Percentiles rank a stretch among this genome's conserved stretches.
Conservation (phyloP, 148 eudicot species). For the Rhododendron simsii region DNA sequence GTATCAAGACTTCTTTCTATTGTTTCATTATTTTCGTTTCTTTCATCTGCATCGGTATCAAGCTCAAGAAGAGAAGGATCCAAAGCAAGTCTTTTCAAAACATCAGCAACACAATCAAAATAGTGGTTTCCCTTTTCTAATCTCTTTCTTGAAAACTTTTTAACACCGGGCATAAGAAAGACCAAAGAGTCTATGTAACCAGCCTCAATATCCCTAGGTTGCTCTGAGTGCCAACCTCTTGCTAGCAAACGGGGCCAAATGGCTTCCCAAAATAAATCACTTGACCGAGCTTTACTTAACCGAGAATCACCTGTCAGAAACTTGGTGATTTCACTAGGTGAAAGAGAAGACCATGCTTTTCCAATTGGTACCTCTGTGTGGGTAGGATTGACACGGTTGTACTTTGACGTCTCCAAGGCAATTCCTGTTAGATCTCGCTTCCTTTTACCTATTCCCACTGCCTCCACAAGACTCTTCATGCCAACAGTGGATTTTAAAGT, state of each 20-base stretch:
- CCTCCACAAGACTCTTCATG: constrained; percentile 50
- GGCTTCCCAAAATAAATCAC: constrained; percentile 93
- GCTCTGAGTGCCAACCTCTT: constrained; percentile 92
- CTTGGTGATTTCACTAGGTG: constrained; percentile 56
- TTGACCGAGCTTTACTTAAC: constrained; percentile 78
- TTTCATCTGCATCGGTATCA: constrained; percentile 34
- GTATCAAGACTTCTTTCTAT: constrained; percentile 17
- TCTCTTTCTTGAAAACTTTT: constrained; percentile 67
- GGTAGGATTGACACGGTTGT: constrained; percentile 23
- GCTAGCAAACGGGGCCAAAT: constrained; percentile 95
- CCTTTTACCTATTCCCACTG: constrained; percentile 69
- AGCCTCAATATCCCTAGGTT: constrained; percentile 35
- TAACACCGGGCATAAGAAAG: constrained; percentile 72
- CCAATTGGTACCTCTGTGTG: constrained; percentile 55
- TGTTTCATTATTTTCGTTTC: constrained; percentile 18
- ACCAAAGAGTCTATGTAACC: constrained; percentile 53
- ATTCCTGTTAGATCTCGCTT: constrained; percentile 63
- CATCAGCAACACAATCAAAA: constrained; percentile 69
- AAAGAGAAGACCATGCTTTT: constrained; percentile 67
- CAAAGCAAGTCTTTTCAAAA: constrained; percentile 52
- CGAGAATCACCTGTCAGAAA: constrained; percentile 66
- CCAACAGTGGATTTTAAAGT: constrained; percentile 63
- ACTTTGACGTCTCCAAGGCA: constrained; percentile 41
- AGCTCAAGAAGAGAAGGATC: constrained; percentile 66
- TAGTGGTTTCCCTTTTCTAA: constrained; percentile 66